Evolutionary conservation across 768 basidiomycete species (phyloP), one percentile per base, ranked within the genome.

Genomic region (Serpula lacrymans): DNA sequence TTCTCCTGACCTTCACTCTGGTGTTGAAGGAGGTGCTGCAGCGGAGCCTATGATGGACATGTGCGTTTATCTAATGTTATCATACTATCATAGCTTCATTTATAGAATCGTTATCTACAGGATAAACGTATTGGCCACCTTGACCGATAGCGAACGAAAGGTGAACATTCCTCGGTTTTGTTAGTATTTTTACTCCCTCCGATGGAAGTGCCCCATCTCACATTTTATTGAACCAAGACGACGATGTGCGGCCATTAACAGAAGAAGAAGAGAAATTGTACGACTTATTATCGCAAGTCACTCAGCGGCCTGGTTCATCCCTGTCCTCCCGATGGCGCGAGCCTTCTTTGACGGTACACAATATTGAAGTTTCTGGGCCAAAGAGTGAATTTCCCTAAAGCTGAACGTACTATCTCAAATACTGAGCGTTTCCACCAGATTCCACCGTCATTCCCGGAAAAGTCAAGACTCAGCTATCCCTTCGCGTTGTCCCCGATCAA

Each of bases 401-500:
- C 30, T 20, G 25, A 14, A 7, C 18, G 29, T n/a, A 16, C 12
- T n/a, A 21, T 27, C 23, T 14, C 14, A 29, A 25, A 14, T 21
- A 21, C 21, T 34, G 5, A 27, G 31, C 25, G 13, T 40, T 12
- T 24, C 8, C 6, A 20, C 16, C 36, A 90, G 88, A 89, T 57
- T 69, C 85, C 3, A 95, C 95, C 1, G 81, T 97, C 43, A 98
- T 98, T 32, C 93, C 95, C 0, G 79, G 82, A 1, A 74, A 70
- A 7, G 90, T 95, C 20, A 79, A 76, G n/a, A 80, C 93, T 1
- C 82, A 88, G 47, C 74, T 97, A 5, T 95, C 91, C 4, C 62
- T 98, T 43, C 88, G 95, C 10, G 87, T 97, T 49, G 95, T 99
- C 0, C 95, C 95, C 2, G 91, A 98, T 55, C 95, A 98, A 61